Conservation (phyloP, 768 basidiomycete species). For the Suillus subluteus region DNA sequence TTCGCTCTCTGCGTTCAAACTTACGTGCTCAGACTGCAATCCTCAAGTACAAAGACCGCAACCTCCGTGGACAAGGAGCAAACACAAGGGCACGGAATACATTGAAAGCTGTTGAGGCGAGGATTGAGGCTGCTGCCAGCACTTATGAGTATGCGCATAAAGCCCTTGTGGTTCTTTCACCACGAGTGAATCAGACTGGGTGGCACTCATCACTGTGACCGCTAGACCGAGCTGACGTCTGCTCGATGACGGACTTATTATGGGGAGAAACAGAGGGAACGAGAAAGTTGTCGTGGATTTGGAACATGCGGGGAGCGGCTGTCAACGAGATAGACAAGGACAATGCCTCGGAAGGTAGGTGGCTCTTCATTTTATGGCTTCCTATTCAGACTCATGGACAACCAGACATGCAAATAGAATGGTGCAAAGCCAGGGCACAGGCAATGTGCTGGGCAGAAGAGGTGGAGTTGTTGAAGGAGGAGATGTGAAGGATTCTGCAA, state of each 20-base stretch:
- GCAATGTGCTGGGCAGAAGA: background rate
- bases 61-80: background rate
- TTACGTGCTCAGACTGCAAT: background rate
- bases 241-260: constrained; percentile 1
- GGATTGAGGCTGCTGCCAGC: background rate
- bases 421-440: background rate
- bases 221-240: constrained; percentile 7
- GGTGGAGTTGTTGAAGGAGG: background rate
- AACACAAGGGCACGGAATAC: background rate
- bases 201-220: background rate
- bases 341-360: background rate
- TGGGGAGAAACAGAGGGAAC: constrained; percentile 14
- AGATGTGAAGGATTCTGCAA: background rate
- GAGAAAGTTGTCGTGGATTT: constrained; percentile 17
- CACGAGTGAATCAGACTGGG: background rate
- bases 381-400: background rate
- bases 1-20: background rate
- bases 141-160: constrained; percentile 2
- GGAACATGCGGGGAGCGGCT: background rate
- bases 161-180: background rate
- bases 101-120: background rate
- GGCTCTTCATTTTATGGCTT: background rate
- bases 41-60: background rate
- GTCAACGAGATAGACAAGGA: background rate
- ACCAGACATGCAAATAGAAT: background rate